Base-by-base conservation (phyloP, 2,329 filamentous ascomycete species). In the Pseudogymnoascus sp. region DNA sequence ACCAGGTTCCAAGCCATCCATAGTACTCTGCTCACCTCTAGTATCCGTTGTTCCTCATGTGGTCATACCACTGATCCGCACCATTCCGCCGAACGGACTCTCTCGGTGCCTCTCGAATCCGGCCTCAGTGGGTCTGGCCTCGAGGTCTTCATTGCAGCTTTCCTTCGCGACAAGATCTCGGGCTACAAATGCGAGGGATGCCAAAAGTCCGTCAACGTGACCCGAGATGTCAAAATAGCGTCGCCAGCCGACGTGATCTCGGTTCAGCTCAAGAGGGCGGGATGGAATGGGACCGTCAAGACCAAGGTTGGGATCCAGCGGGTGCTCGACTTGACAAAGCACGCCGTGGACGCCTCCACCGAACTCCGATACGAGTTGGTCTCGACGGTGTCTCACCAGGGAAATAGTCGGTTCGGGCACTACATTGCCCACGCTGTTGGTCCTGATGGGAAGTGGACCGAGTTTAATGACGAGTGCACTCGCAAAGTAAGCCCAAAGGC, bases 301-400 rank as follows among this genome's bases (percentile, higher is more conserved):
- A 72, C 39, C 43, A 49, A 35, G 14, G 61, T 70, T 38, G 55
- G 41, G 14, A 65, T 73, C 61, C 59, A 62, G 4, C 43, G 60
- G 6, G 60, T 33, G 11, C 67, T 73, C 6, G 65, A 72, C 62
- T 67, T 74, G 10, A 66, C 63, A 21, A 43, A 59, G 14, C 68
- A 67, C 61, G 59, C 61, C 43, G 63, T 63, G 6, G 64, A 38
- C 7, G 64, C 62, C 43, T 52, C 41, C 16, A 52, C 29, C 38
- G 35, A 33, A n/a, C 61, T 68, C 21, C 63, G 45, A 23, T 75
- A 74, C 61, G 66, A 71, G 35, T 66, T 75, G 11, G 59, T 64
- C 2, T 67, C 72, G 8, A 68, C 72, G 2, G 65, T 75, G 8
- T 67, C 69, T 43, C 73, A 75, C 61, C 23, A 14, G 11, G 66